These are phyloP conservation scores for Sclerotinia sclerotiorum DNA, from an alignment of 2,329 filamentous ascomycete genomes.

Conservation along the genomic window DNA sequence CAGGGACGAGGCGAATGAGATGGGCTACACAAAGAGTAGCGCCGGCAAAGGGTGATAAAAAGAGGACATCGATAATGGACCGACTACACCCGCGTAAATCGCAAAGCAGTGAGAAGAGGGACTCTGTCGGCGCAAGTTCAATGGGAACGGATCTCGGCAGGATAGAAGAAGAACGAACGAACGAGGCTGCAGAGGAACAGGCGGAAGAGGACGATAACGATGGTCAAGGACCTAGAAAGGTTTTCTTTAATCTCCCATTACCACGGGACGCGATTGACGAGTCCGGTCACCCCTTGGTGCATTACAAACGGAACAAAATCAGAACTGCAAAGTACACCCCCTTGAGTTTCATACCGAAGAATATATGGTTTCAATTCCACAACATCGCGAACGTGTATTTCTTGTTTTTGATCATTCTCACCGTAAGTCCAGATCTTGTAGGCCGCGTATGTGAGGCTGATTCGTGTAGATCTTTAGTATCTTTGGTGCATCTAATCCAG, in stretches of 20 bases:
- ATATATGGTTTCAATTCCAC: slow-evolving; percentile 96
- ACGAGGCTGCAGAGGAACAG: slow-evolving; percentile 33
- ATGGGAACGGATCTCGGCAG: slow-evolving; percentile 41
- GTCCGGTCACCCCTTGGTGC: slow-evolving; percentile 68
- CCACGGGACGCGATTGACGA: slow-evolving; percentile 75
- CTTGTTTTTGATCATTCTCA: slow-evolving; percentile 90
- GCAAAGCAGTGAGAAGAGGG: slow-evolving; percentile 63
- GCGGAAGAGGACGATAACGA: slow-evolving; percentile 43
- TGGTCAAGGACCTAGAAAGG: slow-evolving; percentile 49
- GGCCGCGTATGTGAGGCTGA: slow-evolving; percentile 28
- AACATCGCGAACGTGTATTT: slow-evolving; percentile 99
- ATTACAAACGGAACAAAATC: slow-evolving; percentile 91
- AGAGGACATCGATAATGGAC: slow-evolving; percentile 79
- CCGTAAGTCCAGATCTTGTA: slow-evolving; percentile 60
- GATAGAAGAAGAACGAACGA: slow-evolving; percentile 36
- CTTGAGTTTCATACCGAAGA: slow-evolving; percentile 92
- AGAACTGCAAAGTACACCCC: slow-evolving; percentile 97
- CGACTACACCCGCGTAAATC: slow-evolving; percentile 62
- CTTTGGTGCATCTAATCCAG: slow-evolving; percentile 89
- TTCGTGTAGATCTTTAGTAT: slow-evolving; percentile 82
- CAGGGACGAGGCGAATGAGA: slow-evolving; percentile 72
- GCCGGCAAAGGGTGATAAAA: slow-evolving; percentile 71
- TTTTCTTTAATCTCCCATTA: slow-evolving; percentile 86
- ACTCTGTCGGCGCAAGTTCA: slow-evolving; percentile 44
- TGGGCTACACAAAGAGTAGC: slow-evolving; percentile 94